Evolutionary conservation across 805 yeast species (phyloP).

Genomic region (Metschnikowia cerradonensis): DNA sequence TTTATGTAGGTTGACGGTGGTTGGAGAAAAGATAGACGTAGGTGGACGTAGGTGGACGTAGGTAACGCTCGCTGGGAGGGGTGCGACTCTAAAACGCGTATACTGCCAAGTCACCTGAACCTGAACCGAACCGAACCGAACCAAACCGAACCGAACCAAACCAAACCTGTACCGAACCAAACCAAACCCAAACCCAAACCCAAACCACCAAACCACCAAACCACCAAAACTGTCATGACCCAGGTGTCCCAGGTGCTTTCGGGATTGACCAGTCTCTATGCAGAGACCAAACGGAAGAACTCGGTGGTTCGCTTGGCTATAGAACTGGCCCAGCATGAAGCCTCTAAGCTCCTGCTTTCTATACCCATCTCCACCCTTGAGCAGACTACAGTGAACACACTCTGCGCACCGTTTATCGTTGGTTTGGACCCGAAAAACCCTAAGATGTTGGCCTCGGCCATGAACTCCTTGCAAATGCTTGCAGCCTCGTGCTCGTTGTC

Average conservation of each 20-base stretch:
- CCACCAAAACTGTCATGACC: constrained; percentile 9
- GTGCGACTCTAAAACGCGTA: too few species aligned
- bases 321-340: constrained; percentile 20
- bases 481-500: constrained; percentile 56
- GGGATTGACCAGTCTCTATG: constrained; percentile 57
- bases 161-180: too few species aligned
- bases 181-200: too few species aligned
- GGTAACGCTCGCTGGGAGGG: too few species aligned
- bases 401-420: constrained; percentile 56
- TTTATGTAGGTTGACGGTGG: too few species aligned
- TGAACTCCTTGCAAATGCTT: constrained; percentile 66
- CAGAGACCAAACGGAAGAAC: constrained; percentile 70
- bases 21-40: too few species aligned
- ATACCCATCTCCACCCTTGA: constrained; percentile 27
- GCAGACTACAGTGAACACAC: constrained; percentile 35
- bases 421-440: constrained; percentile 75
- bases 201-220: background rate
- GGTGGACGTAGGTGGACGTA: too few species aligned
- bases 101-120: too few species aligned
- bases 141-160: too few species aligned
- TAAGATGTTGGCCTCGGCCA: constrained; percentile 65
- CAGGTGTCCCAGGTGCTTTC: constrained; percentile 19
- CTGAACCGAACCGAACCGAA: too few species aligned
- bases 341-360: constrained; percentile 9
- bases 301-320: constrained; percentile 58